These are phyloP conservation scores for Sporopachydermia lactativora DNA, from an alignment of 805 yeast species.

Conservation along the genomic window DNA sequence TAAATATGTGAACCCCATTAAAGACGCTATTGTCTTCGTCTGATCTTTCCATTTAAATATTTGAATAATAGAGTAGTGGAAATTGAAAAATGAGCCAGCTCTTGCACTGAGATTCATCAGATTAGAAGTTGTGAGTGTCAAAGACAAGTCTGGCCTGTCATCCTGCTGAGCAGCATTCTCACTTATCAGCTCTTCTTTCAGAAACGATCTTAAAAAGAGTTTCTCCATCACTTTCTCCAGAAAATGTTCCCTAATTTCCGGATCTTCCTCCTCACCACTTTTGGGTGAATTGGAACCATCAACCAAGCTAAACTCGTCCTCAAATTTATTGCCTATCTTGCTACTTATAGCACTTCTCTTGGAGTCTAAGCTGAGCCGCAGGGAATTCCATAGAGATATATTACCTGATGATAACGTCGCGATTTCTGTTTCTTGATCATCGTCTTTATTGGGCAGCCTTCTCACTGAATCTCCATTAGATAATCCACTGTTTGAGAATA, in stretches of 20 bases:
- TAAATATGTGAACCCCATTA: constrained; percentile 47
- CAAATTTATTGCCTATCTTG: too few relatives aligned
- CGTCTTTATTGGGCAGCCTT: too few relatives aligned
- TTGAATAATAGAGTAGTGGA: constrained; percentile 48
- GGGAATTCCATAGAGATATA: too few relatives aligned
- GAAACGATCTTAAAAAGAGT: constrained; percentile 26
- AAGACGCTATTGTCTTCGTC: constrained; percentile 44
- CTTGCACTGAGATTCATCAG: constrained; percentile 40
- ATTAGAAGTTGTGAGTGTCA: constrained; percentile 40
- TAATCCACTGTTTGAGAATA: too few relatives aligned
- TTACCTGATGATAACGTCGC: too few relatives aligned
- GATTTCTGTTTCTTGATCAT: too few relatives aligned
- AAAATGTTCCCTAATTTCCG: constrained; percentile 29
- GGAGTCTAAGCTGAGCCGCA: too few relatives aligned
- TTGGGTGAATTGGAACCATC: too few relatives aligned
- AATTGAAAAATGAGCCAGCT: constrained; percentile 39
- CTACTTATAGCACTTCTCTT: too few relatives aligned
- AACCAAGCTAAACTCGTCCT: too few relatives aligned
- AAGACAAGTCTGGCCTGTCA: constrained; percentile 41
- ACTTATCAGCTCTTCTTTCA: background rate
- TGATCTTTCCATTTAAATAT: constrained; percentile 67
- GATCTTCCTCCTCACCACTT: too few relatives aligned
- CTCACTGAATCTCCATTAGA: too few relatives aligned
- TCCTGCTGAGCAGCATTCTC: constrained; percentile 26
- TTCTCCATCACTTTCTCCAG: constrained; percentile 43